Evolutionary conservation across 306 rosid species (phyloP), one percentile per base, ranked within the genome.

Genomic region (Calophaca sinica): DNA sequence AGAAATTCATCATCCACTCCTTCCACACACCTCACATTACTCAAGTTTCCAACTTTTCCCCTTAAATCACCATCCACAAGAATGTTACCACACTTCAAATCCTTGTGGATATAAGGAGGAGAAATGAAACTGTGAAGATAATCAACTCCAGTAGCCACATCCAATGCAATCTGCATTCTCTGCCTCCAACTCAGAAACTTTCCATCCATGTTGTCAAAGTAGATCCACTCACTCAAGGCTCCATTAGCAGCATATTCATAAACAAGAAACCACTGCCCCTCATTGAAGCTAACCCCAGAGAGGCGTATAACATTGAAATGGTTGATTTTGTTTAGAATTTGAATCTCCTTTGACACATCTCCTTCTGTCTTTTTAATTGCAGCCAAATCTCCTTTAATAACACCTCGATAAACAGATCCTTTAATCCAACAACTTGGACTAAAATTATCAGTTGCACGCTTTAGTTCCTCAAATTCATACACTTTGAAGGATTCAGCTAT

Each of bases 241-340:
- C 96, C 96, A 76, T 91, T 91, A 1, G 88, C 79, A 76, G 91
- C 96, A 77, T 89, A 90, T 71, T 91, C 97, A 38, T 80, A 91
- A 65, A 91, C 89, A 62, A 94, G 89, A 64, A 85, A 94, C 97
- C 96, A 91, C 55, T 80, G 81, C 0, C 92, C 97, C 5, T 90
- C 88, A 12, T 83, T 79, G 78, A 88, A 94, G 84, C 90, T 80
- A 66, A 90, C 84, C 2, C 98, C 97, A 0, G 88, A 90, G 7
- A 94, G 96, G 31, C 93, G 88, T 70, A 90, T 87, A 10, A 94
- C 80, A 84, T 91, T 90, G n/a, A 80, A 86, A 81, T 94, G 98
- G 79, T 87, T 94, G 32, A 85, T 68, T 77, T 85, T 94, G 84
- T 84, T 86, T 31, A 91, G 69, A 38, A 91, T 44, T 58, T 82